These are phyloP conservation scores for Prunus campanulata DNA, from an alignment of 306 rosid species.

Conservation along the genomic window DNA sequence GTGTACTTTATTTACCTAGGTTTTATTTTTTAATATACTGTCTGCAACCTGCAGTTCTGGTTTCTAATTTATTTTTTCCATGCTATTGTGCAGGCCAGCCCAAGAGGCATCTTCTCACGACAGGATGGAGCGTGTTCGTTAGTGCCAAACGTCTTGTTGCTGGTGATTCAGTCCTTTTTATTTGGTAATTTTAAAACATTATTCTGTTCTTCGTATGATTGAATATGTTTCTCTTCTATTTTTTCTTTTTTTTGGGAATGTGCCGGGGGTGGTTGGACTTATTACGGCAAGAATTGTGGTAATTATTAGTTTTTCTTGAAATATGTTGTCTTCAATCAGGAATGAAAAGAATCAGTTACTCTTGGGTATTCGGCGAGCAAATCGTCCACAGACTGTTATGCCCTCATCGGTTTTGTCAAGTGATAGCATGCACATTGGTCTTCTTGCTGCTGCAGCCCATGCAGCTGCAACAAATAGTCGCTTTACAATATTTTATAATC, in stretches of 20 bases:
- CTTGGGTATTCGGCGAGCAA: conserved; percentile 67
- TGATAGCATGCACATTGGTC: conserved; percentile 85
- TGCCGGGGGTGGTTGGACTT: not conserved
- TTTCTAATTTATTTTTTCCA: conserved; percentile 12
- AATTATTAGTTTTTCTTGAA: not conserved
- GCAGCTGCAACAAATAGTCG: conserved; percentile 75
- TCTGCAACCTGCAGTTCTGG: not conserved
- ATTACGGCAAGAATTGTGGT: not conserved
- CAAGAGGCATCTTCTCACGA: conserved; percentile 76
- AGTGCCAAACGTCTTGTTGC: conserved; percentile 80
- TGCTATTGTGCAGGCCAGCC: conserved; percentile 56
- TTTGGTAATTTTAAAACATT: conserved; percentile 42
- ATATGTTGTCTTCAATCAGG: conserved; percentile 31
- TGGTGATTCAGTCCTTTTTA: conserved; percentile 74
- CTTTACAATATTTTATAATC: conserved; percentile 62
- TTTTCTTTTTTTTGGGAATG: too few species aligned
- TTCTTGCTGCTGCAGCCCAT: conserved; percentile 83
- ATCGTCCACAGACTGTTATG: conserved; percentile 66
- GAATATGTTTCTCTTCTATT: not conserved
- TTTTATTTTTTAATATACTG: not conserved
- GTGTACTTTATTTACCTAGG: not conserved
- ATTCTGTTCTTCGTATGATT: not conserved
- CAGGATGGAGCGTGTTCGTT: conserved; percentile 78
- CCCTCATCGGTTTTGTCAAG: conserved; percentile 80
- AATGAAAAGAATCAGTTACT: conserved; percentile 62